Conservation (phyloP, 108 stramenopile species). For the Stephanodiscus triporus region DNA sequence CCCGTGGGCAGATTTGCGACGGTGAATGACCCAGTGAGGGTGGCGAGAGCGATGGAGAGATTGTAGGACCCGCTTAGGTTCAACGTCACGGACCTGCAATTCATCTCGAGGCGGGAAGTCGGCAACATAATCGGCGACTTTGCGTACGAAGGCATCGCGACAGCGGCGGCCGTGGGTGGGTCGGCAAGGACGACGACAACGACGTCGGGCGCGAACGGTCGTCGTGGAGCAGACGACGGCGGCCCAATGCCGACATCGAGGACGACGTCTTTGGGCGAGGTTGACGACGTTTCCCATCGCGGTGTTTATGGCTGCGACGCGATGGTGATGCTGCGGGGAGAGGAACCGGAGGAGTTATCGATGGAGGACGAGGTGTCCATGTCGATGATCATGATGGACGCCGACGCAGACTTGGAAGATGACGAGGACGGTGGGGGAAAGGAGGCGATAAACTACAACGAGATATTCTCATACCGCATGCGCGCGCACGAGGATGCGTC, state of each 20-base stretch:
- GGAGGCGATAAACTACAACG: too few species aligned
- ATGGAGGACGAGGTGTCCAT: constrained; percentile 49
- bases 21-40: constrained; percentile 56
- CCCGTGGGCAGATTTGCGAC: constrained; percentile 68
- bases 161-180: too few species aligned
- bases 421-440: constrained; percentile 48
- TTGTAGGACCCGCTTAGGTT: constrained; percentile 74
- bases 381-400: constrained; percentile 30
- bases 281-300: constrained; percentile 45
- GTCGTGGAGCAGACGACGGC: too few species aligned
- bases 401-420: too few species aligned
- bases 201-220: not conserved
- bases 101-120: too few species aligned
- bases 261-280: too few species aligned
- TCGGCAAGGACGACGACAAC: too few species aligned
- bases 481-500: constrained; percentile 34
- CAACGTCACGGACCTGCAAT: constrained; percentile 69
- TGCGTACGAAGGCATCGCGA: not conserved
- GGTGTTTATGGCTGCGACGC: constrained; percentile 70
- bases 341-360: too few species aligned
- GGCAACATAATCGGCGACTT: not conserved
- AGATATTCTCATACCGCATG: constrained; percentile 43
- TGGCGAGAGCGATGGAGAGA: constrained; percentile 63
- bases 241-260: too few species aligned
- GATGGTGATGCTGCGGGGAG: too few species aligned